These are phyloP conservation scores for Nannochloris sp. DNA, from an alignment of 139 green algal species.

Conservation along the genomic window DNA sequence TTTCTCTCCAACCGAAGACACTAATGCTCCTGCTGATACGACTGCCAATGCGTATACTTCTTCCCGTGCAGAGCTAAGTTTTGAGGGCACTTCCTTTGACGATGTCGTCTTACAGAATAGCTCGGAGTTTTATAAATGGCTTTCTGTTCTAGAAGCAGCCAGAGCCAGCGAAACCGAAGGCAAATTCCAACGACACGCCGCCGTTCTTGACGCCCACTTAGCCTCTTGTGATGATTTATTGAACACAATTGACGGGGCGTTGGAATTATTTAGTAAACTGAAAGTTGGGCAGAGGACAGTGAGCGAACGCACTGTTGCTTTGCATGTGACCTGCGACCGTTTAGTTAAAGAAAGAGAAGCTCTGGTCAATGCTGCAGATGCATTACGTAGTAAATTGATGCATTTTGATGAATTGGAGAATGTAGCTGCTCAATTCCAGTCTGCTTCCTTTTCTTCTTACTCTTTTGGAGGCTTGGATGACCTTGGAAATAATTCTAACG, in stretches of 20 bases:
- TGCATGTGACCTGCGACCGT: slow-evolving; percentile 57
- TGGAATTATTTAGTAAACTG: slow-evolving; percentile 57
- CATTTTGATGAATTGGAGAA: slow-evolving; percentile 95
- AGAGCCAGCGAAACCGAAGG: slow-evolving; percentile 69
- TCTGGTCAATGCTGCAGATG: slow-evolving; percentile 52
- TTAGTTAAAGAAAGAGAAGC: slow-evolving; percentile 62
- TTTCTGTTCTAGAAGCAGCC: slow-evolving; percentile 74
- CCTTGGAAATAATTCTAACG: slow-evolving; percentile 20
- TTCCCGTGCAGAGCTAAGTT: slow-evolving; percentile 17
- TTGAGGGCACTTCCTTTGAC: slow-evolving; percentile 38
- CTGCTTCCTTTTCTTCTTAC: slow-evolving; percentile 44
- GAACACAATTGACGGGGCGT: slow-evolving; percentile 34
- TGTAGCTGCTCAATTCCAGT: slow-evolving; percentile 54
- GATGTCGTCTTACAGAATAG: slow-evolving; percentile 63
- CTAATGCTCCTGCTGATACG: background rate
- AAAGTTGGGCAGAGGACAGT: slow-evolving; percentile 58
- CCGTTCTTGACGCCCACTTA: slow-evolving; percentile 52
- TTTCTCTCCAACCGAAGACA: background rate
- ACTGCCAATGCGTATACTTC: background rate
- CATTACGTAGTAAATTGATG: slow-evolving; percentile 59
- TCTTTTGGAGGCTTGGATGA: too few species aligned
- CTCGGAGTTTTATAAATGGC: slow-evolving; percentile 84
- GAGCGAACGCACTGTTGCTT: slow-evolving; percentile 29
- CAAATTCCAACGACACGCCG: slow-evolving; percentile 73
- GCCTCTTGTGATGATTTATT: slow-evolving; percentile 54